Base-by-base conservation (phyloP, 441 rosid species). In the Bruguiera hainesii region DNA sequence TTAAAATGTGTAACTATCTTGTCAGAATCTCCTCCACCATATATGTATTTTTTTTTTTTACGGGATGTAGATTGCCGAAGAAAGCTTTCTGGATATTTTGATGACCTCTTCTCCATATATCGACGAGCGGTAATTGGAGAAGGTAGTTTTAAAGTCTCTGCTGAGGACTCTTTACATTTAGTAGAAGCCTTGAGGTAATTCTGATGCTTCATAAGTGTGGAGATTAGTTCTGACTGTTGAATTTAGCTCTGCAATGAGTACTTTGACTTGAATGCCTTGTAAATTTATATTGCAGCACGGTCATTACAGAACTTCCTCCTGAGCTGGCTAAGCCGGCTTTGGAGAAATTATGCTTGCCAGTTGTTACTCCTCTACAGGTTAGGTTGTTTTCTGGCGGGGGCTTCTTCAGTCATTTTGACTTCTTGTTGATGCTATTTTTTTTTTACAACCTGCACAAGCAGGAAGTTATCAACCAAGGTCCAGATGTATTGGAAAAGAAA, bases 111-210 rank as follows among this genome's bases (percentile, higher is more conserved):
- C 73, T 79, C 80, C 30, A 83, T 96, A 80, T 96, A 96, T 76
- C 87, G 80, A 64, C 80, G 84, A 77, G 96, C 97, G 73, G 84
- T 90, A 37, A 87, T 83, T 68, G 97, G 91, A 60, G 90, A 87
- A 80, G 94, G 89, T 76, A 83, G 86, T 73, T 85, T 86, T 71
- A 96, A 91, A 84, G 91, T 88, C 67, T 87, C 96, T 68, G 90
- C 97, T 6, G 99, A 89, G 75, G 99, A 96, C 79, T 89, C 97
- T 3, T 75, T 92, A 79, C 88, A 90, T 77, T 80, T 96, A 31
- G 99, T 96, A 10, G 98, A 96, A 83, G 99, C 99, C 56, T 85
- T 96, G 67, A 87, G 98, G 98, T 95, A 79, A 20, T 49, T 50
- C 51, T 68, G 71, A 68, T 66, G 60, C 64, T 59, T 57, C 51